A percentile compares a stretch with the other conserved stretches of the same genome.
Conservation (phyloP, 345 rosid species). For the Populus tremula region DNA sequence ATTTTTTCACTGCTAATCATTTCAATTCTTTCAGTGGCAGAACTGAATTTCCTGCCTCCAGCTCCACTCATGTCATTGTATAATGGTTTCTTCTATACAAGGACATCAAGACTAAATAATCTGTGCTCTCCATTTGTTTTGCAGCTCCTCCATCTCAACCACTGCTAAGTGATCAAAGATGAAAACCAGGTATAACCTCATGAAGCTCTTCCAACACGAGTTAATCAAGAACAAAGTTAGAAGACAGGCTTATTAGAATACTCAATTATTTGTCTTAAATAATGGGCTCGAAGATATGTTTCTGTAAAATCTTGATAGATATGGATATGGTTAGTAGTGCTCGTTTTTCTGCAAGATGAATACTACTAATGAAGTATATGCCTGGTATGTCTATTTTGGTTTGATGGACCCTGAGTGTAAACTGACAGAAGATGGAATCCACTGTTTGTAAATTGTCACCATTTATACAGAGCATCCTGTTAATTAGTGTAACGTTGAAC, state of each 20-base stretch:
- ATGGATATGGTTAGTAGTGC: background rate
- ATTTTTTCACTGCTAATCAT: background rate
- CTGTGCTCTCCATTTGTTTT: constrained; percentile 5
- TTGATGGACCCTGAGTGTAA: too few species aligned
- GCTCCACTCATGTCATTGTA: too few species aligned
- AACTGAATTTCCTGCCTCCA: background rate
- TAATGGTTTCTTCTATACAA: too few species aligned
- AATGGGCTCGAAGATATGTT: background rate
- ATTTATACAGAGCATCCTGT: background rate
- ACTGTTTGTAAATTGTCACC: background rate
- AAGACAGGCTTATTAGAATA: background rate
- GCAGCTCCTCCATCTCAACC: constrained; percentile 35
- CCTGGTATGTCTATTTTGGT: background rate
- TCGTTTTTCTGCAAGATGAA: background rate
- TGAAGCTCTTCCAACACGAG: background rate
- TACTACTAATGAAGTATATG: background rate
- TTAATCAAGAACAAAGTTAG: background rate
- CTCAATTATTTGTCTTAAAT: background rate
- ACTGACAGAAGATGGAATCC: background rate
- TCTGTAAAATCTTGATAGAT: constrained; percentile 3
- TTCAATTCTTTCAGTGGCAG: background rate
- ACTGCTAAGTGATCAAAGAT: constrained; percentile 28
- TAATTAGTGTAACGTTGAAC: background rate
- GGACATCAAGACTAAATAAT: background rate
- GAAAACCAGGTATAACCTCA: constrained; percentile 7